phyloP scores from a whole-genome alignment of 2,329 filamentous ascomycete genomes.

The Fusarium sp. region DNA sequence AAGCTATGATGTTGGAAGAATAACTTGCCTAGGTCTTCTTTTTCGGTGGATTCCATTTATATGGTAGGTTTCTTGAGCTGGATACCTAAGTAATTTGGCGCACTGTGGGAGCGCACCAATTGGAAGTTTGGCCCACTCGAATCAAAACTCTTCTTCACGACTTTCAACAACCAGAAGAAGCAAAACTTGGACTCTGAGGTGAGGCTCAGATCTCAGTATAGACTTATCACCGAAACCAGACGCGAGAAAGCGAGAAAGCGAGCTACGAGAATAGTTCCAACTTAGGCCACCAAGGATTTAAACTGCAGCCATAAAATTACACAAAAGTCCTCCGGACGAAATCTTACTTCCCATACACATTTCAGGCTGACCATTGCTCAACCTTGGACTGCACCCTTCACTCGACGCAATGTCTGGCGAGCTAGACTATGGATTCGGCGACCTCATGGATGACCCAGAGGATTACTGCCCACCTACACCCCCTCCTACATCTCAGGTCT shows the following conservation, averaged over 20 bases:
- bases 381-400: neutral
- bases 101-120: slow-evolving; percentile 40
- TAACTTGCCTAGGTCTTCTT: neutral
- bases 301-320: neutral
- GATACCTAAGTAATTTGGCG: too few relatives aligned
- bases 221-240: neutral
- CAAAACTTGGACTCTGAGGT: neutral
- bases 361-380: neutral
- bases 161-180: slow-evolving; percentile 22
- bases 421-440: slow-evolving; percentile 51
- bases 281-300: neutral
- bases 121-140: slow-evolving; percentile 38
- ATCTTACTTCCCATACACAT: slow-evolving; percentile 5
- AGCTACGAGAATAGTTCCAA: neutral
- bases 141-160: slow-evolving; percentile 43
- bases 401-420: slow-evolving; percentile 46
- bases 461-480: slow-evolving; percentile 83
- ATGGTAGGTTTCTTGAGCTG: neutral
- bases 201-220: neutral
- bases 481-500: slow-evolving; percentile 75
- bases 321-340: neutral
- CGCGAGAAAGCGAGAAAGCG: neutral
- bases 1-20: neutral
- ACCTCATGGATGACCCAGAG: slow-evolving; percentile 82
- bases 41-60: neutral